Evolutionary conservation across 148 eudicot species (phyloP), one percentile per base, ranked within the genome.

Genomic region (Chenopodium formosanum): DNA sequence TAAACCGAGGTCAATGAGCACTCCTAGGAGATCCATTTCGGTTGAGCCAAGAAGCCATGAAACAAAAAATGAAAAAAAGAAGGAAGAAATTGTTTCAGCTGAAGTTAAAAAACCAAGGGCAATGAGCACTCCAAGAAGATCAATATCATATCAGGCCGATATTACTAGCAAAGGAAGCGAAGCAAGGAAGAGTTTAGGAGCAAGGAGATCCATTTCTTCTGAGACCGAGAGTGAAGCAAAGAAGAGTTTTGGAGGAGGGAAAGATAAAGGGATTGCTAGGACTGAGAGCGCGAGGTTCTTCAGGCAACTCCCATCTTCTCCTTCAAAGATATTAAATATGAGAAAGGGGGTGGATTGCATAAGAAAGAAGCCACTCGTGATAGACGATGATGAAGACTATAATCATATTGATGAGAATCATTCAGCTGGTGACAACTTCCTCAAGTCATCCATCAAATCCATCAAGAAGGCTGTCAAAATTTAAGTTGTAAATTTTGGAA

Each of bases 301-400:
- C 46, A 78, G 91, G 73, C 81, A 88, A 69, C 90, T 89, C 62
- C 98, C 98, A 34, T 91, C 98, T 78, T 95, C 98, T 79, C 98
- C 98, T 1, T 92, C 97, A 50, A 75, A 86, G 84, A 88, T 95
- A 22, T 71, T 95, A 76, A 92, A 94, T 63, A 94, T 94, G 97
- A 91, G 76, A 68, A 95, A 91, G 83, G 91, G 93, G 52, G 97
- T 95, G 66, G 97, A 95, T 84, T 91, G 97, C 87, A 91, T 95
- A 25, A 84, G 93, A 74, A 92, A 90, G 84, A 93, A 93, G 85
- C 94, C 97, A 2, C 80, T 83, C 31, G 96, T 95, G 6, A 77
- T 84, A 4, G 89, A 84, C 65, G 94, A 92, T 75, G 93, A 91
- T n/a, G 89, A 89, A 66, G 86, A 58, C 70, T 77, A 46, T 19